Evolutionary conservation across 495 filamentous ascomycete species (phyloP).

Genomic region (Hyaloscypha hepaticicola): DNA sequence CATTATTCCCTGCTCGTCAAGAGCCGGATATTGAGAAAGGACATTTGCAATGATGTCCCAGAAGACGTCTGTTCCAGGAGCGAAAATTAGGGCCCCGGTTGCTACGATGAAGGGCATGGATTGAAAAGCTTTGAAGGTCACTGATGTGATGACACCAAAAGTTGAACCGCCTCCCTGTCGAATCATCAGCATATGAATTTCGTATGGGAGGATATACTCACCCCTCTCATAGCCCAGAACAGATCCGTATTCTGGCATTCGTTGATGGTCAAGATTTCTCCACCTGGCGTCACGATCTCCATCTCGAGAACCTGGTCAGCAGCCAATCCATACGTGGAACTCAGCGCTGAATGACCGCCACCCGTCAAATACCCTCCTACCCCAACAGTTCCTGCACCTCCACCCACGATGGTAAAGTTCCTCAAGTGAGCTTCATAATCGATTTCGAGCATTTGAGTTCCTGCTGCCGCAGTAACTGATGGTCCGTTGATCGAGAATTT

Average conservation of each 20-base stretch:
- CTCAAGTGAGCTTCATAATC: slow-evolving; percentile 17
- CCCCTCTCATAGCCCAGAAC: slow-evolving; percentile 66
- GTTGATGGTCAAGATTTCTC: slow-evolving; percentile 53
- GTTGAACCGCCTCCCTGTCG: slow-evolving; percentile 59
- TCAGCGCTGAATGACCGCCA: slow-evolving; percentile 57
- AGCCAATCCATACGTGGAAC: slow-evolving; percentile 56
- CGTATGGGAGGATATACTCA: slow-evolving; percentile 31
- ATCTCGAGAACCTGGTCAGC: slow-evolving; percentile 63
- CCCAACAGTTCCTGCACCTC: slow-evolving; percentile 39
- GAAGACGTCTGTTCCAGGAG: not conserved
- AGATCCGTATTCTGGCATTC: slow-evolving; percentile 58
- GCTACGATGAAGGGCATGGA: slow-evolving; percentile 1
- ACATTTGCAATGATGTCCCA: slow-evolving; percentile 32
- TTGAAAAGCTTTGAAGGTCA: slow-evolving; percentile 46
- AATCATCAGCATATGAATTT: not conserved
- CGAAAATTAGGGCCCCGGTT: not conserved
- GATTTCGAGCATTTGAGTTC: slow-evolving; percentile 38
- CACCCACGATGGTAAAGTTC: slow-evolving; percentile 25
- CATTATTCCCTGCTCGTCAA: slow-evolving; percentile 39
- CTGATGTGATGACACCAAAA: slow-evolving; percentile 59
- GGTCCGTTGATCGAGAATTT: slow-evolving; percentile 34
- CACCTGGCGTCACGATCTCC: slow-evolving; percentile 57
- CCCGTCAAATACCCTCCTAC: slow-evolving; percentile 55
- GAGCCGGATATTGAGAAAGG: slow-evolving; percentile 37
- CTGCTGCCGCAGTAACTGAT: slow-evolving; percentile 41